Evolutionary conservation across 768 basidiomycete genomes (phyloP).

Genomic region (Sporobolomyces roseus): DNA sequence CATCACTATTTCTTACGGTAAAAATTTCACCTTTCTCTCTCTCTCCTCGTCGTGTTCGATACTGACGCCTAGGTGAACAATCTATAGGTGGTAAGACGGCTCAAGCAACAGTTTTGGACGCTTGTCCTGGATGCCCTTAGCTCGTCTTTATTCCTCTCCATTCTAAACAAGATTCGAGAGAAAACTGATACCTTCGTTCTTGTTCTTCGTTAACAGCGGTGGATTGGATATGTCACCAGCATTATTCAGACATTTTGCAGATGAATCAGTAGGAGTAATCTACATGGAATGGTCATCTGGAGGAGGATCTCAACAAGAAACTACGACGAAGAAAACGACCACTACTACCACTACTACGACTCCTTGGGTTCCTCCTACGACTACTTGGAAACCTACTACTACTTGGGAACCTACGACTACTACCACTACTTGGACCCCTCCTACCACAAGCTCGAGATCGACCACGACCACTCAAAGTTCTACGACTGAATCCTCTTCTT

Average conservation of each 20-base stretch:
- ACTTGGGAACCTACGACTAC: slow-evolving; percentile 21
- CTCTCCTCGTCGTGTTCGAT: not conserved
- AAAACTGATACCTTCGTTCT: not conserved
- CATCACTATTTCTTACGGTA: slow-evolving; percentile 52
- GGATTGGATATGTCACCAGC: slow-evolving; percentile 55
- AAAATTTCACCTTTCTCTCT: not conserved
- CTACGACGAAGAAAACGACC: slow-evolving; percentile 6
- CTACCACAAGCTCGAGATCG: slow-evolving; percentile 1
- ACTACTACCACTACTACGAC: slow-evolving; percentile 19
- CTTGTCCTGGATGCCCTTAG: slow-evolving; percentile 26
- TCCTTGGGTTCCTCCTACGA: slow-evolving; percentile 1
- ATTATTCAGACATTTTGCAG: slow-evolving; percentile 54
- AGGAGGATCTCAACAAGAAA: not conserved
- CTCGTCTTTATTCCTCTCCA: not conserved
- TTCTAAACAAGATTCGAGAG: not conserved
- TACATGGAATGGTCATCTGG: slow-evolving; percentile 51
- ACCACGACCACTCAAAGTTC: not conserved
- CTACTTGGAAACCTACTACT: slow-evolving; percentile 20
- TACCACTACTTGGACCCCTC: slow-evolving; percentile 15
- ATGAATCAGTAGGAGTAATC: slow-evolving; percentile 49
- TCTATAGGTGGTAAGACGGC: slow-evolving; percentile 34
- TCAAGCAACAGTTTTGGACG: slow-evolving; percentile 54
- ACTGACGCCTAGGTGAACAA: not conserved
- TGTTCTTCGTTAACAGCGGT: slow-evolving; percentile 53
- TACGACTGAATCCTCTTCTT: not conserved